Evolutionary conservation across 768 basidiomycete species (phyloP), one percentile per base, ranked within the genome.

Genomic region (Boletellus emodensis): DNA sequence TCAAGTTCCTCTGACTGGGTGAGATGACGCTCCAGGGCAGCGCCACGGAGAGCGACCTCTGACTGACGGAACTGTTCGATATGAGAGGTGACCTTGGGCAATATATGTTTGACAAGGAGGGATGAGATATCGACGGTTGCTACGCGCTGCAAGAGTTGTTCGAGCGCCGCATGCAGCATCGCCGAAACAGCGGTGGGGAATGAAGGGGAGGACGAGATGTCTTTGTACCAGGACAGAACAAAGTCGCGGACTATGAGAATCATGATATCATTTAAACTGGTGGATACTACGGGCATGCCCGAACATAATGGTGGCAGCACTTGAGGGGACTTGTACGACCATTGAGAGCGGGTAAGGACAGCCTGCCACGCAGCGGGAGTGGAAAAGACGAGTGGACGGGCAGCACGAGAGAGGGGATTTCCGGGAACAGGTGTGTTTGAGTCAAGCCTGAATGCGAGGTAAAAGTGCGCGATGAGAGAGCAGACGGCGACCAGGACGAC

Each of bases 361-460:
- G 86, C 92, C 61, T 94, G 90, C 94, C 94, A 96, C 30, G 93
- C 94, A 49, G 94, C 91, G 22, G 92, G 90, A 3, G 92, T 92
- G 4, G 91, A 90, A 73, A 96, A 95, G 3, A 82, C 79, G 42
- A 94, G 76, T 0, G 90, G 90, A 33, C 82, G 80, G 15, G 90
- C 84, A 0, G 85, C 82, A 49, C 72, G 70, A 10, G 70, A 67
- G n/a, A 84, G 71, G 38, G 68, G 68, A 37, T 74, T 71, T n/a
- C 48, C 56, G 11, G 56, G 51, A 1, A 55, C 56, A 26, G 69
- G 61, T 22, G 62, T 56, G 30, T 63, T 75, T 8, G 73, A 63
- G 63, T 90, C 88, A 52, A 89, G 72, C 44, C 72, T 62, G 67
- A 82, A 75, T 28, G 75, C 84, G 33, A 87, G 56, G 53, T 79